These are phyloP conservation scores for Brassica hybrid DNA, from an alignment of 441 rosid genomes.

Conservation along the genomic window DNA sequence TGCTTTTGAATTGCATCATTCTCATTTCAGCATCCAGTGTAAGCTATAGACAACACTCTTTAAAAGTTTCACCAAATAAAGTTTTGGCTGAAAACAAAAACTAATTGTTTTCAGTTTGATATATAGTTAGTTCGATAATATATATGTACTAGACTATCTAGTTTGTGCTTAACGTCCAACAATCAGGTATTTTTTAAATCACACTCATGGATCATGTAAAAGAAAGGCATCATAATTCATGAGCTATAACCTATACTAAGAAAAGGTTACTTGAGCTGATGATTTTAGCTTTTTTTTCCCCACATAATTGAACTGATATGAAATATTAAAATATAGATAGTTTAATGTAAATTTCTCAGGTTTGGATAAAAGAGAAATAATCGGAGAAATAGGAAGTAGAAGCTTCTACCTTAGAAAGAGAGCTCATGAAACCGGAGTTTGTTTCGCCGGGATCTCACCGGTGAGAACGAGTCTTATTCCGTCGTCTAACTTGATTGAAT, in stretches of 20 bases:
- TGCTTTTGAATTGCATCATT: constrained; percentile 69
- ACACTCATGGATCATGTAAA: constrained; percentile 9
- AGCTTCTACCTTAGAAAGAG: constrained; percentile 77
- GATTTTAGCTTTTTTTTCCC: not conserved
- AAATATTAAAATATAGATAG: not conserved
- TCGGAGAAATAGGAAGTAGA: constrained; percentile 77
- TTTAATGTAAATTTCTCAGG: constrained; percentile 46
- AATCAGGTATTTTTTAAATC: not conserved
- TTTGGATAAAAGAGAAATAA: constrained; percentile 64
- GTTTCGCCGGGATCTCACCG: constrained; percentile 24
- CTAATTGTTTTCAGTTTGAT: not conserved
- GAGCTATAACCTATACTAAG: not conserved
- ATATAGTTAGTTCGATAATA: not conserved
- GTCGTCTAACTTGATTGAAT: constrained; percentile 43
- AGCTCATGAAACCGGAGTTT: constrained; percentile 29
- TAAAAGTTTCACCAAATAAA: not conserved
- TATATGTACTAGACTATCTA: not conserved
- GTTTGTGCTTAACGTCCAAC: constrained; percentile 1
- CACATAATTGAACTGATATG: not conserved
- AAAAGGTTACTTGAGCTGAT: not conserved
- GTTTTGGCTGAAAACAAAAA: not conserved
- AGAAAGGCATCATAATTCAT: constrained; percentile 6
- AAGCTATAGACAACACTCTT: constrained; percentile 32
- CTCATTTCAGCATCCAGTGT: constrained; percentile 87
- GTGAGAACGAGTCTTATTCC: constrained; percentile 34